Base-by-base conservation (phyloP, 2,329 filamentous ascomycete species). In the Fusarium sp. region DNA sequence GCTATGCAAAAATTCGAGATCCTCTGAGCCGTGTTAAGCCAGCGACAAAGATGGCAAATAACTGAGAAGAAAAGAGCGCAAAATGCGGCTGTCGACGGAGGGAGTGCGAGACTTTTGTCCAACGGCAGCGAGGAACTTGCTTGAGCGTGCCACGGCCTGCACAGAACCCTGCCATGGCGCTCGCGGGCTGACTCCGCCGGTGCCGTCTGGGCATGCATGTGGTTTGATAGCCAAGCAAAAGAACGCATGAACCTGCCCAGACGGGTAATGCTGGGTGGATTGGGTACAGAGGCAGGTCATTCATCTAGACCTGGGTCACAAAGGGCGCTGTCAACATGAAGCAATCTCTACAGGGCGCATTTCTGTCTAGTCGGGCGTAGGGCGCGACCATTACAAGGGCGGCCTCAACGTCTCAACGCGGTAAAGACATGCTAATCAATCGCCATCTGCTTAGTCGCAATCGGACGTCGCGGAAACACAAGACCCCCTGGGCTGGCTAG, bases 171-270 rank as follows among this genome's bases (percentile, higher is more conserved):
- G 40, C 16, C 39, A 28, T 36, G 16, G 39, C 52, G 37, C 23
- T 44, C 27, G 8, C 28, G 28, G 51, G n/a, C 41, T 18, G 8
- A n/a, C 18, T 7, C 50, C 51, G 37, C 51, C 4, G 3, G 12
- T 43, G 40, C 39, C 52, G 40, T 55, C 52, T 55, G 43, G 36
- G 52, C 40, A 23, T 44, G 39, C 39, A 36, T 23, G 52, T 44
- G 40, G 34, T 28, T 31, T 55, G 28, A 44, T 31, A 27, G 52
- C 52, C 52, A 55, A 43, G 52, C 41, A 44, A 34, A 54, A 43
- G 51, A 12, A 18, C 30, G 51, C 51, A 55, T 55, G 52, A 43
- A 55, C 52, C 37, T 55, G 31, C 52, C 52, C 6, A 55, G 28
- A 55, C 8, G 30, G 39, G 47, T 7, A 51, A 37, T 31, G 30